Evolutionary conservation across 805 yeast genomes (phyloP).

Genomic region (Cyberlindnera xylosilytica): DNA sequence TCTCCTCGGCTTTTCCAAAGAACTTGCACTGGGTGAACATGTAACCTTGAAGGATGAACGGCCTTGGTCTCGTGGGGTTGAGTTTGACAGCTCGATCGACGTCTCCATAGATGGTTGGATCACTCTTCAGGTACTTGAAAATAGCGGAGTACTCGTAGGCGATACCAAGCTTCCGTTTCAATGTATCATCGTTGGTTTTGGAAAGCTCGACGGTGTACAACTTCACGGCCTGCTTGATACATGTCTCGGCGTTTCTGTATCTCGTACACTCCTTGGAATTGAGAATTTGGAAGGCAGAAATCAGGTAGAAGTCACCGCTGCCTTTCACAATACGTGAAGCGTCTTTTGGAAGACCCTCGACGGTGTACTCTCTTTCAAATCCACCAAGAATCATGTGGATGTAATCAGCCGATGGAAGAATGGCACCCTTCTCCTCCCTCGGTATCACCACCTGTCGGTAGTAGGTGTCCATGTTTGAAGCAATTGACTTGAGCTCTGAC

Average conservation of each 20-base stretch:
- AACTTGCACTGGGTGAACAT: not conserved
- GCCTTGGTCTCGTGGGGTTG: slow-evolving; percentile 37
- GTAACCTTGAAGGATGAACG: not conserved
- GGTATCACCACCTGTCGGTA: not conserved
- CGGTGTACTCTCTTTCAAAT: not conserved
- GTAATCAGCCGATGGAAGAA: not conserved
- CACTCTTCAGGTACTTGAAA: slow-evolving; percentile 75
- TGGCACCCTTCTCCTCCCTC: not conserved
- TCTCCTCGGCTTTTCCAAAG: not conserved
- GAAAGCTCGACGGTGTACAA: slow-evolving; percentile 33
- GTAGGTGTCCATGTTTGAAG: not conserved
- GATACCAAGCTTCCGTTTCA: slow-evolving; percentile 48
- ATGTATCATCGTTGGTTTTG: slow-evolving; percentile 14
- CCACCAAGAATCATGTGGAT: not conserved
- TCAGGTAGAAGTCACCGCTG: slow-evolving; percentile 60
- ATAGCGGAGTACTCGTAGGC: slow-evolving; percentile 84
- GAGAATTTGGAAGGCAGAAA: slow-evolving; percentile 58
- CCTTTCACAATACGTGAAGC: slow-evolving; percentile 30
- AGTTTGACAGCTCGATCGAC: slow-evolving; percentile 62
- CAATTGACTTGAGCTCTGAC: not conserved
- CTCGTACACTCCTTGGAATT: slow-evolving; percentile 38
- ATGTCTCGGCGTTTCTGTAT: slow-evolving; percentile 18
- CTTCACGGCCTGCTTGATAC: not conserved
- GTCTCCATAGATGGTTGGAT: slow-evolving; percentile 57
- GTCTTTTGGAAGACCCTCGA: slow-evolving; percentile 1